Evolutionary conservation across 495 filamentous ascomycete species (phyloP).

Genomic region (Chaetomium fimeti): DNA sequence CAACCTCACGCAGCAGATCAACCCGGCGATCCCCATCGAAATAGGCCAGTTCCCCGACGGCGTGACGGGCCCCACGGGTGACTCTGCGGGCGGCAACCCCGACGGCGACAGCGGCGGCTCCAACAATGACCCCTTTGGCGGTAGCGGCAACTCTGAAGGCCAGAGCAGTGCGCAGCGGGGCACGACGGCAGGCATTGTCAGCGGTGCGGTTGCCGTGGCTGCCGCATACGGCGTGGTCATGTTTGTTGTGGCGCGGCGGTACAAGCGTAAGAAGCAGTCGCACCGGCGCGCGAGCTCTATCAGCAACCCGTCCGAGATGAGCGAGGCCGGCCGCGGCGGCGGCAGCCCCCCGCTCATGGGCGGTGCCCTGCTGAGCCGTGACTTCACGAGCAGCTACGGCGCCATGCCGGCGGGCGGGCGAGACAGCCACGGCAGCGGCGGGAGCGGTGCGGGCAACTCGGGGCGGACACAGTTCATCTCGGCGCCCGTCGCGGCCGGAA

Average conservation of each 20-base stretch:
- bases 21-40: conserved; percentile 77
- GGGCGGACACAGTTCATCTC: conserved; percentile 69
- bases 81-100: conserved; percentile 24
- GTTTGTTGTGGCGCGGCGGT: conserved; percentile 91
- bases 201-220: conserved; percentile 74
- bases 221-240: conserved; percentile 97
- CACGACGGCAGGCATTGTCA: conserved; percentile 80
- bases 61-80: conserved; percentile 12
- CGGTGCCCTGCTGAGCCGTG: conserved; percentile 50
- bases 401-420: conserved; percentile 41
- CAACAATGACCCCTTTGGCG: conserved; percentile 43
- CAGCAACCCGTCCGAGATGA: conserved; percentile 52
- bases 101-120: conserved; percentile 27
- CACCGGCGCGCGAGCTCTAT: conserved; percentile 78
- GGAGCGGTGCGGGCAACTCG: conserved; percentile 71
- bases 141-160: conserved; percentile 34
- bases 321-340: conserved; percentile 56
- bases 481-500: conserved; percentile 90
- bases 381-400: conserved; percentile 51
- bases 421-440: conserved; percentile 54
- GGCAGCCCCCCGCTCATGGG: conserved; percentile 59
- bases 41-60: conserved; percentile 52
- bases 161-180: conserved; percentile 55
- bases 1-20: conserved; percentile 75
- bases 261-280: conserved; percentile 79